Base-by-base conservation (phyloP, 345 rosid genomes). In the Aethionema arabicum region DNA sequence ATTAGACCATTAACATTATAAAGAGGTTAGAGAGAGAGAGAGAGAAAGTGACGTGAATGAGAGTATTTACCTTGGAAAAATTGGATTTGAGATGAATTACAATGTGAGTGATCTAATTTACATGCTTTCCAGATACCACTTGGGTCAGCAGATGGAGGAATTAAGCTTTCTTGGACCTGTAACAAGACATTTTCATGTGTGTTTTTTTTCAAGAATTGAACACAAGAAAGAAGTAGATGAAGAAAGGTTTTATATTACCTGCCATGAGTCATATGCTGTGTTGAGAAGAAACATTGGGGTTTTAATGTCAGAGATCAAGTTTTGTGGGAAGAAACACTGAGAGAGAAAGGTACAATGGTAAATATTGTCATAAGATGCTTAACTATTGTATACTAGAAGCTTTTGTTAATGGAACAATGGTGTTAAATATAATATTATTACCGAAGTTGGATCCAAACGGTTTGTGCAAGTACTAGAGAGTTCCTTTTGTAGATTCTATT, bases 311-410 rank as follows among this genome's bases (percentile, higher is more conserved):
- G 80, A 78, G 11, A 90, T 73, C 66, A 82, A 53, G 74, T 87
- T 85, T 74, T 90, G 92, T 5, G 97, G 92, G 76, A 90, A 90
- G 81, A 90, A 90, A 82, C 97, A 90, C 92, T 90, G 70, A 15
- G 31, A 77, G 45, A 56, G 51, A 51, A 27, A 64, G 36, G 39
- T 41, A 52, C 31, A 62, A 15, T 38, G 44, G 33, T 6, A 45
- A 5, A n/a, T 50, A 11, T 41, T 39, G 61, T 30, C 2, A 36
- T 27, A 30, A 44, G 59, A 57, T 72, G 52, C 43, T 37, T 14
- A 29, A 42, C 56, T 46, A 45, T 7, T 21, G 41, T 56, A 52
- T 56, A 50, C 40, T 32, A 3, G 10, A 42, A 50, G 55, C 37
- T 32, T 32, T 49, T 41, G 52, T 29, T 46, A 39, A 21, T 32